A percentile compares a stretch with the other conserved stretches of the same genome.
phyloP scores from a whole-genome alignment of 179 eudicot species.

The Actinidia chinensis region DNA sequence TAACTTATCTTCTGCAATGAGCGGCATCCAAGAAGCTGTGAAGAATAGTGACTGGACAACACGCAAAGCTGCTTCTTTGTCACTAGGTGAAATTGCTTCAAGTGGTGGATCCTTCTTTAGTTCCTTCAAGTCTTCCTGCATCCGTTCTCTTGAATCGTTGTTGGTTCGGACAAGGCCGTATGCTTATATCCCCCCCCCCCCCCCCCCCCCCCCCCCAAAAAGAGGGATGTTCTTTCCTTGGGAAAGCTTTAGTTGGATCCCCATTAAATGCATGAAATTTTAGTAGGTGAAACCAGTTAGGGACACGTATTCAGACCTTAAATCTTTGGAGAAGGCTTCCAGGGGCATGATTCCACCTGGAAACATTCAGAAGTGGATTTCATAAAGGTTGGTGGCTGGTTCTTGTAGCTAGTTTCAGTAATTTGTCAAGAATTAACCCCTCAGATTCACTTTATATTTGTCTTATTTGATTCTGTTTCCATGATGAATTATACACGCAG shows the following conservation, averaged over 20 bases:
- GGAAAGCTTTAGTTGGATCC: conserved; percentile 26
- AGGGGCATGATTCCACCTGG: conserved; percentile 50
- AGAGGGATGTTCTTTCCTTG: background rate
- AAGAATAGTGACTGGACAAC: conserved; percentile 78
- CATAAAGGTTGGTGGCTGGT: conserved; percentile 47
- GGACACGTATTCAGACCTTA: conserved; percentile 74
- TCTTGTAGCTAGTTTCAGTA: background rate
- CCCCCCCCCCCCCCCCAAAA: too few relatives aligned
- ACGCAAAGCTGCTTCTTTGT: conserved; percentile 77
- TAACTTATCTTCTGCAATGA: conserved; percentile 59
- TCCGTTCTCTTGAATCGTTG: conserved; percentile 77
- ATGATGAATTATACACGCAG: background rate
- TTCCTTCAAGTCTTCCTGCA: conserved; percentile 62
- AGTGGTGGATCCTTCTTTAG: conserved; percentile 57
- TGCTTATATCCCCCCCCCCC: too few relatives aligned
- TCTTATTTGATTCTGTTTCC: background rate
- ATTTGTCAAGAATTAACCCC: background rate
- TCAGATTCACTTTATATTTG: background rate
- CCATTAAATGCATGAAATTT: conserved; percentile 14
- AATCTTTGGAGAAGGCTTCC: conserved; percentile 70
- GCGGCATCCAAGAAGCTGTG: conserved; percentile 78
- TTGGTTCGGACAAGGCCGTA: conserved; percentile 88
- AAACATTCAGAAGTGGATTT: conserved; percentile 64
- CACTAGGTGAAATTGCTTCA: conserved; percentile 67
- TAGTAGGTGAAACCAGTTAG: conserved; percentile 88